phyloP scores from a whole-genome alignment of 495 filamentous ascomycete species.

The Neurospora sp. region DNA sequence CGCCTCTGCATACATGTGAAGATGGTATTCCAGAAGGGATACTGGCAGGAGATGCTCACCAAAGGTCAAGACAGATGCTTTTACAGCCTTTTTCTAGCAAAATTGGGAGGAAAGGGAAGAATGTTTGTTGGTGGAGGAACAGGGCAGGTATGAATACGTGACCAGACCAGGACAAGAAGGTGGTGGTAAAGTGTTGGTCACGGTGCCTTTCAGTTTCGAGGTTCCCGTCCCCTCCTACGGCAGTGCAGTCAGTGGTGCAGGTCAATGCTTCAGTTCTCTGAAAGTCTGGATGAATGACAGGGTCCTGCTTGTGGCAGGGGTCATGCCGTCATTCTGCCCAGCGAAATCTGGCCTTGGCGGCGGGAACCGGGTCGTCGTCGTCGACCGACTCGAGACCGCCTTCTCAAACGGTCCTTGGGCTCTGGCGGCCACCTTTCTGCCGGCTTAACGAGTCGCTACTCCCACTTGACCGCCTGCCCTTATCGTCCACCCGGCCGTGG shows the following conservation, averaged over 20 bases:
- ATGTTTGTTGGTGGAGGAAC: neutral
- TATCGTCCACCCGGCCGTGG: neutral
- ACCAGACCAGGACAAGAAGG: neutral
- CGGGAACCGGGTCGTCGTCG: neutral
- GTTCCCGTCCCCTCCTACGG: neutral
- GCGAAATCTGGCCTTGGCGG: constrained; percentile 1
- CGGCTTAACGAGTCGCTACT: neutral
- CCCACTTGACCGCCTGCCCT: neutral
- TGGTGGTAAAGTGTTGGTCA: neutral
- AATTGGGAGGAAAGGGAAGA: neutral
- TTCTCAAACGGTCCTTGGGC: neutral
- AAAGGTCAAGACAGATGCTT: neutral
- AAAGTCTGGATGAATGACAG: neutral
- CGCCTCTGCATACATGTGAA: neutral
- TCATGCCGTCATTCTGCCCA: constrained; percentile 15
- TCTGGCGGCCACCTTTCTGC: neutral
- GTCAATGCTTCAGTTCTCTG: too few relatives aligned
- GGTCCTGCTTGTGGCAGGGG: constrained; percentile 6
- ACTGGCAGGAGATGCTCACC: neutral
- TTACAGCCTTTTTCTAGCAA: neutral
- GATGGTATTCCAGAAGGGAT: neutral
- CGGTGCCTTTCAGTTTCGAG: neutral
- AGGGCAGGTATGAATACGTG: neutral
- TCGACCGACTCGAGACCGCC: constrained; percentile 4
- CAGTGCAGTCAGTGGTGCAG: neutral